These are phyloP conservation scores for Ceratobasidium sp. DNA, from an alignment of 1,284 basidiomycete species.

Conservation along the genomic window DNA sequence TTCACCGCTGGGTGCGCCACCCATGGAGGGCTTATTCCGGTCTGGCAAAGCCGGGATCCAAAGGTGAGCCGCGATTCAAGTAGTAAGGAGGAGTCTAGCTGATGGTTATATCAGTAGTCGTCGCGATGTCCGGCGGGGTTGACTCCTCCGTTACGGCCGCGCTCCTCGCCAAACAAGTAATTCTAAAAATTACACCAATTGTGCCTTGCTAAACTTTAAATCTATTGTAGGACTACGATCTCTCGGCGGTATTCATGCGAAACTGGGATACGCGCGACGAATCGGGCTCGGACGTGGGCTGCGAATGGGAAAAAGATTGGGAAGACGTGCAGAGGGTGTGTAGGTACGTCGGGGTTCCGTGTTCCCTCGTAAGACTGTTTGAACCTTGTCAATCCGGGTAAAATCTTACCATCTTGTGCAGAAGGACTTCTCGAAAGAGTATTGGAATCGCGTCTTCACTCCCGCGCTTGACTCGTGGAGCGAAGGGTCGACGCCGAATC, in stretches of 20 bases:
- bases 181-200: constrained; percentile 17
- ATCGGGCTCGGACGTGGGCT: constrained; percentile 78
- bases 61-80: background rate
- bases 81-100: background rate
- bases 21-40: background rate
- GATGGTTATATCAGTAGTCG: constrained; percentile 67
- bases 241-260: constrained; percentile 93
- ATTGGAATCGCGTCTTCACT: constrained; percentile 91
- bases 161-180: constrained; percentile 74
- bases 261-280: constrained; percentile 91
- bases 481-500: constrained; percentile 87
- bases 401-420: constrained; percentile 54
- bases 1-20: constrained; percentile 1
- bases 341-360: constrained; percentile 72
- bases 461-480: constrained; percentile 84
- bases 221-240: constrained; percentile 75
- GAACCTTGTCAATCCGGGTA: background rate
- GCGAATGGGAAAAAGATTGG: constrained; percentile 97
- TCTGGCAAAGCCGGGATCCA: background rate
- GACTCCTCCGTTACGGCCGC: constrained; percentile 90
- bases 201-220: constrained; percentile 7
- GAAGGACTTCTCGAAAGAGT: constrained; percentile 87
- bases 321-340: constrained; percentile 89
- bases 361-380: constrained; percentile 68
- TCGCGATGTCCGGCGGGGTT: constrained; percentile 97